Percentiles rank a stretch among this genome's conserved stretches.
Conservation (phyloP, 1,139 yeast species). For the Suhomyces chickasaworum region DNA sequence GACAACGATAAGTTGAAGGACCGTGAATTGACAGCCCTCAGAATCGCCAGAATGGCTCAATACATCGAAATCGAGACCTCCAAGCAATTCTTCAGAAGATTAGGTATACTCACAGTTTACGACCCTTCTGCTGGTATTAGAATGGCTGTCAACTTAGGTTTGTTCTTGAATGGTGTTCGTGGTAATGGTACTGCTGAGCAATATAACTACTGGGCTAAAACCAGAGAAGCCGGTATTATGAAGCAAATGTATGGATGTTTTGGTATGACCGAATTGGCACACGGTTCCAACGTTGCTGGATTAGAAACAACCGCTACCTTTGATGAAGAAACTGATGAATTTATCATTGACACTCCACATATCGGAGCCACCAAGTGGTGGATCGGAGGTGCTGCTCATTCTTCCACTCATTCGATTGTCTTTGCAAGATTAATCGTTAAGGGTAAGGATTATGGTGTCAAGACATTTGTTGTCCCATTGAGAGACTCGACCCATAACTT, state of each 20-base stretch:
- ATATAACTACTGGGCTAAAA: slow-evolving; percentile 71
- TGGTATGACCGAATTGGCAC: slow-evolving; percentile 93
- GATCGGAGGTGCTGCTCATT: slow-evolving; percentile 98
- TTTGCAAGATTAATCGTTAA: slow-evolving; percentile 82
- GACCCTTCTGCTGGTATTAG: slow-evolving; percentile 61
- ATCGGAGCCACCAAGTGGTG: slow-evolving; percentile 96
- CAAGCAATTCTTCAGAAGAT: slow-evolving; percentile 41
- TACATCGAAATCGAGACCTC: slow-evolving; percentile 51
- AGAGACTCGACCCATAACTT: slow-evolving; percentile 73
- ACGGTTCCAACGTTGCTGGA: slow-evolving; percentile 92
- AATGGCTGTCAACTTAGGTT: slow-evolving; percentile 66
- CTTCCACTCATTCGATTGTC: slow-evolving; percentile 80
- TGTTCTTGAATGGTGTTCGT: slow-evolving; percentile 66
- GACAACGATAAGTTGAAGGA: slow-evolving; percentile 52
- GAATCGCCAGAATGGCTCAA: slow-evolving; percentile 40
- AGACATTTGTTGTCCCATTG: slow-evolving; percentile 86
- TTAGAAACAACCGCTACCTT: slow-evolving; percentile 89
- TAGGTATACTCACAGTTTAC: slow-evolving; percentile 52
- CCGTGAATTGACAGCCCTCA: slow-evolving; percentile 54
- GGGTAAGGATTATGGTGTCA: slow-evolving; percentile 87
- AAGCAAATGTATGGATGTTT: slow-evolving; percentile 85
- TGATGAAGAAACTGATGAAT: slow-evolving; percentile 64
- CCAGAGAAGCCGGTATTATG: slow-evolving; percentile 66
- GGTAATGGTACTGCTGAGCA: slow-evolving; percentile 71
- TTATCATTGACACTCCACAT: slow-evolving; percentile 82